phyloP scores from a whole-genome alignment of 78 protist genomes.

The Bodo saltans region DNA sequence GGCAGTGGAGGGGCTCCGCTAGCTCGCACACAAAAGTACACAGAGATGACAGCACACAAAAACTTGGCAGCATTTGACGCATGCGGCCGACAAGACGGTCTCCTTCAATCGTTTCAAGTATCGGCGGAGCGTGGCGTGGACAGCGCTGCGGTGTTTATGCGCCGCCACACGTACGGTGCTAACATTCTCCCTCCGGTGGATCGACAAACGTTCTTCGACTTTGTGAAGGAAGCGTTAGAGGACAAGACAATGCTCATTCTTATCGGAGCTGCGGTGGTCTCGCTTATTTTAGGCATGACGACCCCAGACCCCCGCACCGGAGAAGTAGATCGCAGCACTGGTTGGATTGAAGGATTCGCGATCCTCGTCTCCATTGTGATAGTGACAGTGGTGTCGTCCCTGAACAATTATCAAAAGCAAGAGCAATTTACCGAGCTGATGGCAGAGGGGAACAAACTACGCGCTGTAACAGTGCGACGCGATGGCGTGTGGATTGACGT shows the following conservation, averaged over 20 bases:
- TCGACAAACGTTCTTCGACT: slow-evolving; percentile 12
- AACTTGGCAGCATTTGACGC: no score
- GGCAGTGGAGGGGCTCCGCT: no score
- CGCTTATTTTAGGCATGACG: slow-evolving; percentile 26
- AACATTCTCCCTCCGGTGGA: slow-evolving; percentile 15
- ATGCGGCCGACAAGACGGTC: no score
- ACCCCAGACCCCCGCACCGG: slow-evolving; percentile 36
- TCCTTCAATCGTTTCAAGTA: no score
- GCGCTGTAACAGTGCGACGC: background rate
- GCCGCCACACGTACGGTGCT: no score
- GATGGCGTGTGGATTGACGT: slow-evolving; percentile 1
- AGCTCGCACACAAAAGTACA: no score
- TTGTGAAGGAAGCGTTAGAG: background rate
- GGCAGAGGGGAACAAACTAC: background rate
- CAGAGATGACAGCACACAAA: no score
- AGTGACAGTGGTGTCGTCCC: slow-evolving; percentile 76
- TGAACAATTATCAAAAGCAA: slow-evolving; percentile 66
- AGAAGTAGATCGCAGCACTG: slow-evolving; percentile 26
- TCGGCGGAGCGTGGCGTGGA: no score
- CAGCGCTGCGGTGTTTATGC: no score
- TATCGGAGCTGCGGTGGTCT: slow-evolving; percentile 22
- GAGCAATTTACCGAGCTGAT: slow-evolving; percentile 4
- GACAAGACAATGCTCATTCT: slow-evolving; percentile 25
- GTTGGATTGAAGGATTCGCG: slow-evolving; percentile 90
- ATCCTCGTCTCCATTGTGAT: slow-evolving; percentile 80